A percentile compares a stretch with the other conserved stretches of the same genome.
These are phyloP conservation scores for Fusarium udum DNA, from an alignment of 2,329 filamentous ascomycete genomes.

Conservation along the genomic window DNA sequence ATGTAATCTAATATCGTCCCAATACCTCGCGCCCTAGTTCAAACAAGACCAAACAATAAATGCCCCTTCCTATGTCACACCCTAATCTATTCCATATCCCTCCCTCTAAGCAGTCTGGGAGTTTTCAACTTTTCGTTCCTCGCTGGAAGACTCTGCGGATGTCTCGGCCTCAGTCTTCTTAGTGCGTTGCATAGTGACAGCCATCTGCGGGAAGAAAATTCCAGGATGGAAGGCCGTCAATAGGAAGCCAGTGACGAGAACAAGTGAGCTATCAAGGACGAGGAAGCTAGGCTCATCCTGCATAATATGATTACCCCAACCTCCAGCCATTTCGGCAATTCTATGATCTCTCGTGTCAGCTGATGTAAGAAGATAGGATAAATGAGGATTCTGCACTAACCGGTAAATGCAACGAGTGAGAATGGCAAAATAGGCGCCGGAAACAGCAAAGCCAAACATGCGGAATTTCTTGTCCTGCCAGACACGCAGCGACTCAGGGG, in stretches of 20 bases:
- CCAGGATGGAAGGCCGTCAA: conserved; percentile 65
- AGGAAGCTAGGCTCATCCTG: conserved; percentile 69
- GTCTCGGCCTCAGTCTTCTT: conserved; percentile 38
- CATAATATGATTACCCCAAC: conserved; percentile 72
- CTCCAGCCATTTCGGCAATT: conserved; percentile 70
- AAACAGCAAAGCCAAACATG: conserved; percentile 56
- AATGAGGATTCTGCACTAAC: conserved; percentile 45
- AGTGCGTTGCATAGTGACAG: conserved; percentile 41
- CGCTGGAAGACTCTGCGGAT: conserved; percentile 42
- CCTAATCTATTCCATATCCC: background rate
- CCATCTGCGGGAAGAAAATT: conserved; percentile 65
- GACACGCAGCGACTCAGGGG: conserved; percentile 46
- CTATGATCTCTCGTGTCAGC: conserved; percentile 46
- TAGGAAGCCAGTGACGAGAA: conserved; percentile 59
- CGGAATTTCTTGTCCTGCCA: conserved; percentile 57
- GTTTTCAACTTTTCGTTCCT: conserved; percentile 40
- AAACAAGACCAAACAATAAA: background rate
- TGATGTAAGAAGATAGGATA: background rate
- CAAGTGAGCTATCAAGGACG: conserved; percentile 63
- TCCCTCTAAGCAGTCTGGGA: conserved; percentile 23
- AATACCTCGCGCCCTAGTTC: background rate
- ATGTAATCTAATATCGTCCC: conserved; percentile 6
- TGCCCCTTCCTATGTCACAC: background rate
- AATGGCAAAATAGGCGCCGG: conserved; percentile 56
- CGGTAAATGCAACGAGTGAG: conserved; percentile 65